These are phyloP conservation scores for Aspergillus hiratsukae DNA, from an alignment of 2,329 filamentous ascomycete species.

Conservation along the genomic window DNA sequence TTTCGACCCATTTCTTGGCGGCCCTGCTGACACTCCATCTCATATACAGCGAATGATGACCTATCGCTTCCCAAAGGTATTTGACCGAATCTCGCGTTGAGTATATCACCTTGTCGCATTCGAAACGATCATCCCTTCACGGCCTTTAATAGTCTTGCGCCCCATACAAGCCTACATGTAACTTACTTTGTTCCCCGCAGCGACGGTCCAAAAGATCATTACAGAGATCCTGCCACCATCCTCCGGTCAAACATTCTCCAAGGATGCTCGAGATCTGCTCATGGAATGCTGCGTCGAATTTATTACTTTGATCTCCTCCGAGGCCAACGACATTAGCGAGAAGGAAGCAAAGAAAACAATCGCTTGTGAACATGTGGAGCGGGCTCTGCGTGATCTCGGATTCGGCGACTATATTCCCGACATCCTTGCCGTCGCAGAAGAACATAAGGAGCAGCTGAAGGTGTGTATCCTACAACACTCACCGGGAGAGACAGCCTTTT, in stretches of 20 bases:
- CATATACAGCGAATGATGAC: constrained; percentile 50
- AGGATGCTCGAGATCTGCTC: constrained; percentile 88
- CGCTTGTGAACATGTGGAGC: constrained; percentile 94
- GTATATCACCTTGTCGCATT: not conserved
- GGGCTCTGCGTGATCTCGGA: constrained; percentile 85
- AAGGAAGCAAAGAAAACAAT: constrained; percentile 99
- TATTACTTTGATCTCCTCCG: constrained; percentile 95
- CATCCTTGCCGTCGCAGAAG: constrained; percentile 77
- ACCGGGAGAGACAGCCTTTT: constrained; percentile 1
- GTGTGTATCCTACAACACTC: constrained; percentile 46
- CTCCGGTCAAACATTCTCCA: constrained; percentile 79
- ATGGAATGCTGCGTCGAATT: constrained; percentile 99
- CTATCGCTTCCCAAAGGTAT: constrained; percentile 57
- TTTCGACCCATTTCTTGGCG: constrained; percentile 8
- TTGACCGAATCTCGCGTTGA: not conserved
- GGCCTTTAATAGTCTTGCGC: not conserved
- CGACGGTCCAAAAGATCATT: constrained; percentile 78
- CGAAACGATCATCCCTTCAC: not conserved
- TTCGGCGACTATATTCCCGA: constrained; percentile 89
- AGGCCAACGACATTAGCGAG: constrained; percentile 98
- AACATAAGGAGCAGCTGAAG: constrained; percentile 91
- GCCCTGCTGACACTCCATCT: constrained; percentile 18
- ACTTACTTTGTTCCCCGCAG: constrained; percentile 32
- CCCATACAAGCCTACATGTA: constrained; percentile 1
- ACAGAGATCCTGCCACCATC: constrained; percentile 81